Base-by-base conservation (phyloP, 768 basidiomycete genomes). In the Amanita molliuscula region DNA sequence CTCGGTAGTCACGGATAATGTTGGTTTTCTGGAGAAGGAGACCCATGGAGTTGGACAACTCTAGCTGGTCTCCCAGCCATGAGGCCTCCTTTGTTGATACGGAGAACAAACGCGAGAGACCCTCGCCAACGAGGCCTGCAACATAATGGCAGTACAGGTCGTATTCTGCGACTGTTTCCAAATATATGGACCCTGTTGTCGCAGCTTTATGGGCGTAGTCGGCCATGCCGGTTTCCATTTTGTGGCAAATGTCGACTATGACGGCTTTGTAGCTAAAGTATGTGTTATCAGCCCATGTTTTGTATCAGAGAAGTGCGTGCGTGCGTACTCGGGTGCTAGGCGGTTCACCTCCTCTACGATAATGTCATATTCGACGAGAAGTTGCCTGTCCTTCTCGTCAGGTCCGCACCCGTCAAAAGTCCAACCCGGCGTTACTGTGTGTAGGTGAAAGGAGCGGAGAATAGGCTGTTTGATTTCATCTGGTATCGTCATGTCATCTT, bases 111-210 rank as follows among this genome's bases (percentile, higher is more conserved):
- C 90, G 80, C 0, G 89, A 91, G 28, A 95, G 78, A 41, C 94
- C 94, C 65, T 98, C 94, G 31, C 95, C 95, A 52, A 98, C 95
- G 50, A 99, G 84, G 2, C 95, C 95, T 0, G 95, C 95, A 57
- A 98, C 95, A 62, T 93, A 97, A 65, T 99, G 95, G 63, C 95
- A 99, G 67, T 99, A 99, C 11, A 99, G 77, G 64, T 97, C 91
- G 69, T 93, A 99, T 56, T 96, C 92, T 33, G 80, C 72, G 47
- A 92, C 67, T 5, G 84, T 81, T 40, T 80, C 76, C 48, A 96
- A 75, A 59, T 84, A 84, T 54, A 81, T 75, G 38, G 77, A 69
- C 45, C 81, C 82, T 0, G 80, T 79, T 4, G 82, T 69, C 4
- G 84, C 83, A 4, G 89, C 83, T 55, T 82, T 81, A 66, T 89